Conservation (phyloP, 768 basidiomycete species). For the Agaricus sinodeliciosus region DNA sequence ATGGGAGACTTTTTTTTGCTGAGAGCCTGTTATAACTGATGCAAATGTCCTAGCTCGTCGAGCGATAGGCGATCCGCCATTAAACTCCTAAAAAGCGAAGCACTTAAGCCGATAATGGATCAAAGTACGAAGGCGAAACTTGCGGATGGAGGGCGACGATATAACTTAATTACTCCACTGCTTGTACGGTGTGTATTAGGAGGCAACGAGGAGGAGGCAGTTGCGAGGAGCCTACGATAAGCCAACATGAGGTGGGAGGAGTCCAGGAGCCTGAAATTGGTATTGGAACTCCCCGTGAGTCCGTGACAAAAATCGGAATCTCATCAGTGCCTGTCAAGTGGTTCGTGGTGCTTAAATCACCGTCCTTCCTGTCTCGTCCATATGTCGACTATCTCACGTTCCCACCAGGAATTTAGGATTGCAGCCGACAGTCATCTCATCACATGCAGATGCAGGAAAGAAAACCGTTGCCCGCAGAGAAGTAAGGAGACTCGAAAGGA, state of each 20-base stretch:
- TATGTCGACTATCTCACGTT: too few relatives aligned
- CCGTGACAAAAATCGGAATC: too few relatives aligned
- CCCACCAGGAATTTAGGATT: too few relatives aligned
- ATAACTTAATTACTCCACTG: neutral
- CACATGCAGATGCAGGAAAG: too few relatives aligned
- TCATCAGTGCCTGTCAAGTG: too few relatives aligned
- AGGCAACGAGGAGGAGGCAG: neutral
- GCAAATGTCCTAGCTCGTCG: slow-evolving; percentile 12
- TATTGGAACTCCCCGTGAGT: neutral
- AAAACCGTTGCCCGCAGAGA: too few relatives aligned
- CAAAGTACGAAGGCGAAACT: neutral
- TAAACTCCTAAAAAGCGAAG: neutral
- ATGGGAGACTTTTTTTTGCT: slow-evolving; percentile 8
- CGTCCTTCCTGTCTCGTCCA: too few relatives aligned
- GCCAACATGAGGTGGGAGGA: neutral
- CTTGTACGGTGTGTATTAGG: neutral
- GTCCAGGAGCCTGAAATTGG: neutral
- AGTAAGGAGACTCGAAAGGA: too few relatives aligned
- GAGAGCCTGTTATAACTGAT: slow-evolving; percentile 17
- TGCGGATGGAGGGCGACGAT: neutral
- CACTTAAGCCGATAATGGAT: neutral
- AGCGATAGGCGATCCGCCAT: neutral
- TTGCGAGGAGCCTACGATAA: neutral
- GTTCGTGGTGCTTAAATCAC: too few relatives aligned
- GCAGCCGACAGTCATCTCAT: too few relatives aligned